These are phyloP conservation scores for Salix brachista DNA, from an alignment of 345 rosid genomes.

Conservation along the genomic window DNA sequence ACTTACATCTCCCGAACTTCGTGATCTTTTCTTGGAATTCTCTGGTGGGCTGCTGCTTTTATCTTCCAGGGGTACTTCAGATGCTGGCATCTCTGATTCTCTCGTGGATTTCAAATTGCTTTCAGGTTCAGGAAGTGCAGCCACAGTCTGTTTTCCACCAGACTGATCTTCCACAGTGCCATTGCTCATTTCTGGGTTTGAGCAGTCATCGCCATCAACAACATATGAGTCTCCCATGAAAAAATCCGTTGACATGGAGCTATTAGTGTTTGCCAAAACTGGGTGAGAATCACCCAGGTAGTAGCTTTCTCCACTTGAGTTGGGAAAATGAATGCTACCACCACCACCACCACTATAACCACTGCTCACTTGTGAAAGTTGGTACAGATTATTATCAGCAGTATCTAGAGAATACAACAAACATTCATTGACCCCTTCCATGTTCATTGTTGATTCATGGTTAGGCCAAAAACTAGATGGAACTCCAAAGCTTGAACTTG, in stretches of 20 bases:
- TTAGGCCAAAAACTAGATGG: constrained; percentile 34
- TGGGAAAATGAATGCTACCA: constrained; percentile 22
- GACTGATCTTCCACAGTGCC: constrained; percentile 32
- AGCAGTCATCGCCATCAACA: constrained; percentile 32
- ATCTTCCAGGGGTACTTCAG: constrained; percentile 30
- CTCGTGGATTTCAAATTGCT: constrained; percentile 18
- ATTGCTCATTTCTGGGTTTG: constrained; percentile 31
- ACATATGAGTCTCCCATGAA: constrained; percentile 43
- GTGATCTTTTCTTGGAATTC: constrained; percentile 56
- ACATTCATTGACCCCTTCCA: constrained; percentile 15
- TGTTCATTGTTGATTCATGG: constrained; percentile 33
- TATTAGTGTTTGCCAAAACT: constrained; percentile 19
- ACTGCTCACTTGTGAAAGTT: constrained; percentile 35
- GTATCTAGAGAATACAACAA: constrained; percentile 12
- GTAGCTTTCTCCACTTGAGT: constrained; percentile 28
- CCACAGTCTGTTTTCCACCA: constrained; percentile 20
- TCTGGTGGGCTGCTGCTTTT: constrained; percentile 27
- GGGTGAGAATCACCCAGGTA: constrained; percentile 34
- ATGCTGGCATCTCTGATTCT: constrained; percentile 23
- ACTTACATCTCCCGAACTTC: constrained; percentile 48
- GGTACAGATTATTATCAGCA: constrained; percentile 8
- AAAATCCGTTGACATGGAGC: constrained; percentile 38
- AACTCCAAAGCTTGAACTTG: constrained; percentile 16
- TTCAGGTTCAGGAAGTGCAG: constrained; percentile 20
- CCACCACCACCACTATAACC: constrained; percentile 29